Conservation (phyloP, 352 stramenopile species). For the Globisporangium takayamanum region DNA sequence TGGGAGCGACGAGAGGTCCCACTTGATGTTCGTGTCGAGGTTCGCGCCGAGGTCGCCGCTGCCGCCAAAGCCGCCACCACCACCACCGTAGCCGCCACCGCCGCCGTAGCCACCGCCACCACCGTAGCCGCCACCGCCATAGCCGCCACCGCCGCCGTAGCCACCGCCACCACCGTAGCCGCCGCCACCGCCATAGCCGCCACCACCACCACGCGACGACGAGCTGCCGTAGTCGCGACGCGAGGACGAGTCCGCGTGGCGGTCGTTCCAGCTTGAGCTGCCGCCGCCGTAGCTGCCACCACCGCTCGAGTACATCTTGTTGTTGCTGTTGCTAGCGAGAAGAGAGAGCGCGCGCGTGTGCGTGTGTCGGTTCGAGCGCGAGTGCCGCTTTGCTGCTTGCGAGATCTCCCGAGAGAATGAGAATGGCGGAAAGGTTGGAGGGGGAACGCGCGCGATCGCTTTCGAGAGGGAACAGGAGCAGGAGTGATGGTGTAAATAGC, state of each 20-base stretch:
- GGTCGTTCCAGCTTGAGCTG: conserved; percentile 39
- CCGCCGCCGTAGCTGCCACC: conserved; percentile 17
- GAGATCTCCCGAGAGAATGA: neutral
- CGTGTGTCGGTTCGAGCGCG: conserved; percentile 9
- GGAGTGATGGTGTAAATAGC: conserved; percentile 25
- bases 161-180: conserved; percentile 22
- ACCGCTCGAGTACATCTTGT: conserved; percentile 55
- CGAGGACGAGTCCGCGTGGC: conserved; percentile 71
- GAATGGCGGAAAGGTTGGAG: neutral
- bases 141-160: conserved; percentile 26
- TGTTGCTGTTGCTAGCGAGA: conserved; percentile 4
- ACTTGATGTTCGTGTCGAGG: conserved; percentile 93
- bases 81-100: conserved; percentile 28
- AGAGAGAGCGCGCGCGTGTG: neutral
- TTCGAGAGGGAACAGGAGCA: conserved; percentile 18
- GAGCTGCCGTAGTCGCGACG: conserved; percentile 50
- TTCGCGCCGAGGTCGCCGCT: conserved; percentile 81
- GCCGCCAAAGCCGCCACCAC: conserved; percentile 24
- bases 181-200: conserved; percentile 25
- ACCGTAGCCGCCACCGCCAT: conserved; percentile 20
- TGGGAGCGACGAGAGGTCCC: conserved; percentile 90
- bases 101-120: conserved; percentile 3
- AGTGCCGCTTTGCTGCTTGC: conserved; percentile 2
- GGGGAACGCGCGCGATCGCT: conserved; percentile 16
- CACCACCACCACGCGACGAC: conserved; percentile 24